Percentiles rank a stretch among this genome's conserved stretches.
These are phyloP conservation scores for Microbotryum intermedium DNA, from an alignment of 1,284 basidiomycete species.

Conservation along the genomic window DNA sequence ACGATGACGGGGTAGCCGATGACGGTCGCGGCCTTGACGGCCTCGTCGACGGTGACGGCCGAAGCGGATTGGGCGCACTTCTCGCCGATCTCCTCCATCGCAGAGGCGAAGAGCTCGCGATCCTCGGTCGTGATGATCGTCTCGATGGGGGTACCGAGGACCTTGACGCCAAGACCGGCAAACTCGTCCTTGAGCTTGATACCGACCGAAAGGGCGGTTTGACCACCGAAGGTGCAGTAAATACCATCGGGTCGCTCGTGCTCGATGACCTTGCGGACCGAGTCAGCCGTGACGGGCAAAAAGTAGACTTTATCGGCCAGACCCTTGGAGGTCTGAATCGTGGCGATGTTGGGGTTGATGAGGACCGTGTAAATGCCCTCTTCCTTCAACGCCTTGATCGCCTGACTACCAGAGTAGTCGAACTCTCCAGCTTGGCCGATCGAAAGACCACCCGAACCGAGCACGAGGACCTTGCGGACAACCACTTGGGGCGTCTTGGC, in stretches of 20 bases:
- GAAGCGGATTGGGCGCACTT: slow-evolving; percentile 82
- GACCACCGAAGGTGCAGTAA: slow-evolving; percentile 96
- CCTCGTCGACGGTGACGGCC: slow-evolving; percentile 72
- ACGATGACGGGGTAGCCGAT: slow-evolving; percentile 98
- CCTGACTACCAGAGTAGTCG: slow-evolving; percentile 97
- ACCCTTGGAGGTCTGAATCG: slow-evolving; percentile 90
- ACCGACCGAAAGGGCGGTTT: slow-evolving; percentile 94
- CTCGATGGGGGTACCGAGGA: slow-evolving; percentile 92
- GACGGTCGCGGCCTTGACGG: slow-evolving; percentile 65
- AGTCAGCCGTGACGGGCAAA: slow-evolving; percentile 94
- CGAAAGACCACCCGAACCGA: slow-evolving; percentile 89
- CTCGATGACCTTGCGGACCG: slow-evolving; percentile 94
- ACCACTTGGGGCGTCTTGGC: slow-evolving; percentile 61
- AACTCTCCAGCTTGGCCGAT: slow-evolving; percentile 99
- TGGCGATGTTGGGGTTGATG: slow-evolving; percentile 99
- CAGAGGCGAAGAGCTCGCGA: slow-evolving; percentile 81
- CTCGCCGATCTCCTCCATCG: slow-evolving; percentile 96
- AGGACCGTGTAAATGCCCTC: slow-evolving; percentile 98
- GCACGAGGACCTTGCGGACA: slow-evolving; percentile 91
- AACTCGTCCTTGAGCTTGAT: slow-evolving; percentile 98
- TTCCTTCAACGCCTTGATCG: slow-evolving; percentile 97
- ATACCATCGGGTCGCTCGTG: slow-evolving; percentile 98
- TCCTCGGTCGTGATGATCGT: slow-evolving; percentile 98
- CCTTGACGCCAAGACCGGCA: slow-evolving; percentile 72
- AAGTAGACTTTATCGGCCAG: slow-evolving; percentile 99